Conservation (phyloP, 495 filamentous ascomycete genomes). For the Trichocladium antarcticum region DNA sequence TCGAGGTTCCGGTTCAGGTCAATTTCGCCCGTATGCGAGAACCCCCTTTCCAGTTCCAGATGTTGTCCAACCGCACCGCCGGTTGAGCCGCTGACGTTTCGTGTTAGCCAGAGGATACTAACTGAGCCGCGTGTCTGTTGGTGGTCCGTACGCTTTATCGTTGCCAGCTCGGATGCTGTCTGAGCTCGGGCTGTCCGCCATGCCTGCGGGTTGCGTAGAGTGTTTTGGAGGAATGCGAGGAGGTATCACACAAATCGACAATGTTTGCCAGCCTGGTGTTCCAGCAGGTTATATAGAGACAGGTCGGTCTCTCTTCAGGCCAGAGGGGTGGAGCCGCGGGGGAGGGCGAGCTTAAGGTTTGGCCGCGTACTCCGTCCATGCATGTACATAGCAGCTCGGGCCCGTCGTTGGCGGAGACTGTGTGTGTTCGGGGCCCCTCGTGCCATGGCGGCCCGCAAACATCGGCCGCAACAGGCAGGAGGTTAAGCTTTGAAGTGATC, state of each 20-base stretch:
- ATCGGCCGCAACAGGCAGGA: constrained; percentile 6
- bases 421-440: no score
- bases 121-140: background rate
- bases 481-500: constrained; percentile 3
- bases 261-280: no score
- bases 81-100: background rate
- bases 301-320: no score
- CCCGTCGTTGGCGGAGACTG: no score
- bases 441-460: background rate
- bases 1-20: constrained; percentile 38
- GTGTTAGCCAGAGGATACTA: background rate
- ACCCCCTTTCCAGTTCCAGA: constrained; percentile 29
- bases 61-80: constrained; percentile 25
- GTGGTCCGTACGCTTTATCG: background rate
- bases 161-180: background rate
- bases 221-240: no score
- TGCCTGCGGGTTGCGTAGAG: constrained; percentile 5
- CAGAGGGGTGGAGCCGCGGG: no score
- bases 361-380: no score
- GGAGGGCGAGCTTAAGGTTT: no score
- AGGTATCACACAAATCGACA: background rate
- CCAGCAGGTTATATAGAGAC: no score
- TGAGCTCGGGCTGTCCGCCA: constrained; percentile 12
- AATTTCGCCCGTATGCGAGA: constrained; percentile 25
- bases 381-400: no score